Base-by-base conservation (phyloP, 805 yeast species). In the Metahyphopichia silvanorum region DNA sequence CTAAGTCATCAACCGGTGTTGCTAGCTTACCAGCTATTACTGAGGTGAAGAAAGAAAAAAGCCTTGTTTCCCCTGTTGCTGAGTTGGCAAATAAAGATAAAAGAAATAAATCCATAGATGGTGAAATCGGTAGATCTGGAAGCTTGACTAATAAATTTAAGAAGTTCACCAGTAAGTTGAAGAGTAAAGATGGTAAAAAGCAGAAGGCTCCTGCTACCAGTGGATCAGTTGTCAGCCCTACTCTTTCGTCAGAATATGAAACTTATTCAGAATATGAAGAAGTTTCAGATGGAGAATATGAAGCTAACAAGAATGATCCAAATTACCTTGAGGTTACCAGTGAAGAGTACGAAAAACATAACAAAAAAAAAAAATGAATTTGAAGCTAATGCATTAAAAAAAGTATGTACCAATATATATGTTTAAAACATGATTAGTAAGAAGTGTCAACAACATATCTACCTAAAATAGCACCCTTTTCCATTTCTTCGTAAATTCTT, bases 371-470 rank as follows among this genome's bases (percentile, higher is more conserved):
- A 17, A 2, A 16, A 25, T 12, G 17, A 15, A 10, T 2, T 9
- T 16, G 18, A n/a, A 6, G 16, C n/a, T 14, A 18, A 18, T 13
- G 13, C 27, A 15, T 16, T 14, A 27, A 33, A 21, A 19, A 28
- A 18, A 25, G 17, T 21, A 11, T 10, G 32, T n/a, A 8, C 21
- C 26, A 26, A 10, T 26, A 26, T 26, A 26, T 14, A 13, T 26
- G 29, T 16, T 13, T 12, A 26, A 26, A 23, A 15, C 25, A n/a
- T n/a, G n/a, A 7, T 64, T 66, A 80, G 58, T 77, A 76, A 40
- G 72, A 57, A 30, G 85, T 79, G 69, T 87, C 96, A 45, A 87
- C 81, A 37, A 87, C 96, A 58, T 82, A 81, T 68, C 96, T 79
- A 52, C 96, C 96, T 49, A 81, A 76, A 54, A 87, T 81, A 70